Base-by-base conservation (phyloP, 495 filamentous ascomycete species). In the Penicillium cosmopolitanum region DNA sequence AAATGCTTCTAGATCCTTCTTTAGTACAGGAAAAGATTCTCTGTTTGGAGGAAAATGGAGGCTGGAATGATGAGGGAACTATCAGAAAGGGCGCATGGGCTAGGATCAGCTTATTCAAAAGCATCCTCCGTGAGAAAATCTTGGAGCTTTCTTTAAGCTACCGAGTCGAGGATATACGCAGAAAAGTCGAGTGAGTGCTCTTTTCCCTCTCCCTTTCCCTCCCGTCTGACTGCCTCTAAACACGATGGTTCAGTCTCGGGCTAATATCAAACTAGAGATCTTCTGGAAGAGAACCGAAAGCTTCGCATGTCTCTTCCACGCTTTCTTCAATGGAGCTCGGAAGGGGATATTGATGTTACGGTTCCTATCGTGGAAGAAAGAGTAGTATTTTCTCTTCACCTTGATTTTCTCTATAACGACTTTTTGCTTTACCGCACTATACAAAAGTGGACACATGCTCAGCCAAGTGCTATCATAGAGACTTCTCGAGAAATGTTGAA, bases 381-480 rank as follows among this genome's bases (percentile, higher is more conserved):
- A 1, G 48, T 66, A 5, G 46, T 61, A 16, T 55, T 63, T 21
- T 53, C 58, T 4, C 11, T 80, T 1, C 73, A 77, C 15, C 67
- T 82, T 1, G 78, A 80, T 5, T 75, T 81, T 54, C 58, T 82
- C 1, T 73, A 84, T 15, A 83, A 82, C 23, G 73, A 80, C 9
- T 83, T 87, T 52, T 69, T 86, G 16, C 67, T 87, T 15, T 77
- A 82, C 50, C 75, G 82, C 9, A 76, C 79, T 5, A 61, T 86
- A 19, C 69, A 77, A 35, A 76, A 80, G 48, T 73, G 74, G 15
- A 77, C 74, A 2, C 69, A 75, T 4, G 59, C 66, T 2, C 68
- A 78, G 21, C 74, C 76, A 36, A 73, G 73, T 9, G 69, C 75
- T 33, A 70, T 84, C 8, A 66, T 85, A 18, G 69, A 68, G n/a